Conservation (phyloP, 2,329 filamentous ascomycete species). For the Paraphaeosphaeria sporulosa region DNA sequence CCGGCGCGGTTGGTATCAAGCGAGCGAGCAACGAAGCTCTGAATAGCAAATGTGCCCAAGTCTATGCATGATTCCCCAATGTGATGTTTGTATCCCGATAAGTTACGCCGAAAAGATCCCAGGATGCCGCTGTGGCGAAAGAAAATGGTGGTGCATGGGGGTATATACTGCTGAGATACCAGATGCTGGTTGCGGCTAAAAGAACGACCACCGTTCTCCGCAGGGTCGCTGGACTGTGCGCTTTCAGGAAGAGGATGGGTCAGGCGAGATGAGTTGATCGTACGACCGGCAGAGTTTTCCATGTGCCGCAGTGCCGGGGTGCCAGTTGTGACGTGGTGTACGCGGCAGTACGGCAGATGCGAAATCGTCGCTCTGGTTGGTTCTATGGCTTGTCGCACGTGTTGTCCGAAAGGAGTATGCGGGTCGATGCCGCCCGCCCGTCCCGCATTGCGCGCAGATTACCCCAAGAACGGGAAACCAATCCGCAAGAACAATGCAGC, state of each 20-base stretch:
- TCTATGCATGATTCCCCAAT: slow-evolving; percentile 13
- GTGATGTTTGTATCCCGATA: slow-evolving; percentile 1
- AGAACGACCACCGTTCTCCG: background rate
- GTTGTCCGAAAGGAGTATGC: slow-evolving; percentile 19
- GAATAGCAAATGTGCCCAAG: background rate
- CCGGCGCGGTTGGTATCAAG: slow-evolving; percentile 10
- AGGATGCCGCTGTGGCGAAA: slow-evolving; percentile 3
- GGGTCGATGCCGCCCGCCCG: slow-evolving; percentile 21
- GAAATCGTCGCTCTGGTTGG: background rate
- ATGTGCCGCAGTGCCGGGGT: background rate
- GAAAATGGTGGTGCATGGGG: slow-evolving; percentile 4
- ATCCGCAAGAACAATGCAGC: background rate
- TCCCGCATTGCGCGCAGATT: slow-evolving; percentile 15
- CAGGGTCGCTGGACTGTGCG: background rate
- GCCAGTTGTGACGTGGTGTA: background rate
- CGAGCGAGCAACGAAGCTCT: slow-evolving; percentile 14
- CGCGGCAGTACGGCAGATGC: slow-evolving; percentile 14
- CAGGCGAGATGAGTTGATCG: slow-evolving; percentile 5
- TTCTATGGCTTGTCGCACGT: slow-evolving; percentile 6
- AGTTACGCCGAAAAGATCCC: slow-evolving; percentile 7
- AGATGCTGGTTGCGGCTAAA: slow-evolving; percentile 7
- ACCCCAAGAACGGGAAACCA: slow-evolving; percentile 7
- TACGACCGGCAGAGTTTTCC: background rate
- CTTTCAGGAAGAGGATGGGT: background rate
- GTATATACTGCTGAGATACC: slow-evolving; percentile 12